Percentiles rank a stretch among this genome's conserved stretches.
Conservation (phyloP, 1,284 basidiomycete genomes). For the Inonotus hispidus region DNA sequence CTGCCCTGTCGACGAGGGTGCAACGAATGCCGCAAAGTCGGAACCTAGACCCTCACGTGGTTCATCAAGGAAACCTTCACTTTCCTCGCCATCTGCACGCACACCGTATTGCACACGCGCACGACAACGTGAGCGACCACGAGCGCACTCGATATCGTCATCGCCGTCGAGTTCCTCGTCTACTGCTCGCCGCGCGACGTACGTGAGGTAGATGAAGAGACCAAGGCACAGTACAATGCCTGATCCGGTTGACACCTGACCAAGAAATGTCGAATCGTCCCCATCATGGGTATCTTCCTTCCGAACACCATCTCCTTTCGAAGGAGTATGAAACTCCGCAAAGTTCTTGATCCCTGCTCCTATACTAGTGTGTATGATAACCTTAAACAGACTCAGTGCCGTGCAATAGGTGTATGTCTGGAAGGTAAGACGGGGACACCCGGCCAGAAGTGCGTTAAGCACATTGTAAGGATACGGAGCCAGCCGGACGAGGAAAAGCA, state of each 20-base stretch:
- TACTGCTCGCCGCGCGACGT: constrained; percentile 75
- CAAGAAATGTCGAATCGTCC: constrained; percentile 45
- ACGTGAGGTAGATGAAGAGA: constrained; percentile 75
- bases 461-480: constrained; percentile 85
- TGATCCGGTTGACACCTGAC: constrained; percentile 59
- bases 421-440: constrained; percentile 77
- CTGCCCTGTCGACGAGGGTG: neutral
- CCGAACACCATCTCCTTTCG: constrained; percentile 21
- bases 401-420: constrained; percentile 77
- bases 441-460: constrained; percentile 85
- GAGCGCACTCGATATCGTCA: constrained; percentile 28
- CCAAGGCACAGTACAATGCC: constrained; percentile 71
- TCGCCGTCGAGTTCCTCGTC: constrained; percentile 68
- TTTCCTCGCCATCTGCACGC: constrained; percentile 7
- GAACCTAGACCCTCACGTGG: constrained; percentile 21
- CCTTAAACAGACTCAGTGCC: constrained; percentile 77
- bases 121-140: neutral
- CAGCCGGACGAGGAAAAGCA: constrained; percentile 82
- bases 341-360: constrained; percentile 82
- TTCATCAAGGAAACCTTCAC: constrained; percentile 3
- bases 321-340: constrained; percentile 52
- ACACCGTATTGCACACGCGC: neutral
- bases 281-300: constrained; percentile 31
- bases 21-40: constrained; percentile 29
- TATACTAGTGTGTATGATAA: constrained; percentile 80